Percentiles rank a stretch among this genome's conserved stretches.
phyloP scores from a whole-genome alignment of 2,329 filamentous ascomycete species.

The Chaetomiaceae sp. region DNA sequence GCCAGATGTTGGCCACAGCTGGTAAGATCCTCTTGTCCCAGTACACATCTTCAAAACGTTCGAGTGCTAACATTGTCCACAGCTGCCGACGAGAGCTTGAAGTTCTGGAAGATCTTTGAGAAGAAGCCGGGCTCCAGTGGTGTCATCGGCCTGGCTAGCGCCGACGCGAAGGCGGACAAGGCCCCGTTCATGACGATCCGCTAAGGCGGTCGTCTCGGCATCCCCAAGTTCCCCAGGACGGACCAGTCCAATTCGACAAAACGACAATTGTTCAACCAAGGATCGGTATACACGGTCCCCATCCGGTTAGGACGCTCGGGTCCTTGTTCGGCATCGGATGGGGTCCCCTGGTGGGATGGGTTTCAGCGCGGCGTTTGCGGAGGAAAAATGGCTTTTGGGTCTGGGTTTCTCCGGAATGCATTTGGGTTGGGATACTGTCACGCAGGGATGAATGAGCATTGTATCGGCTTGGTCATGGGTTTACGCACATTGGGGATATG shows the following conservation, averaged over 20 bases:
- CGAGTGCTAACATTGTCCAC: slow-evolving; percentile 19
- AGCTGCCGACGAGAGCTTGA: slow-evolving; percentile 93
- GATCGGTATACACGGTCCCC: slow-evolving; percentile 44
- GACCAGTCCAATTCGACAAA: slow-evolving; percentile 13
- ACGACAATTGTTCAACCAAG: slow-evolving; percentile 30
- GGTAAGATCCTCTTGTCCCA: slow-evolving; percentile 40
- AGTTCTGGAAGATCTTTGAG: slow-evolving; percentile 99
- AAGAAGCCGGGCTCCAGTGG: slow-evolving; percentile 80
- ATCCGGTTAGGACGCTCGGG: slow-evolving; percentile 34
- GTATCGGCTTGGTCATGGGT: slow-evolving; percentile 24
- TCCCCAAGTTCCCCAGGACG: slow-evolving; percentile 3
- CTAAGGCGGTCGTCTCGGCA: slow-evolving; percentile 40
- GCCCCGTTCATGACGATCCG: slow-evolving; percentile 94
- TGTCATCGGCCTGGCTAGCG: slow-evolving; percentile 59
- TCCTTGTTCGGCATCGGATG: slow-evolving; percentile 34
- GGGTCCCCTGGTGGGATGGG: slow-evolving; percentile 37
- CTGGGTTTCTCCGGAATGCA: slow-evolving; percentile 16
- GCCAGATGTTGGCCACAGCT: slow-evolving; percentile 95
- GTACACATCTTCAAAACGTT: not conserved
- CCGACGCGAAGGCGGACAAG: slow-evolving; percentile 76
- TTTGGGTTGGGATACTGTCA: slow-evolving; percentile 14
- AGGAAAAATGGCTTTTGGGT: slow-evolving; percentile 28
- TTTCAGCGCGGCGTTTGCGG: slow-evolving; percentile 54
- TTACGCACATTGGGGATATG: slow-evolving; percentile 12
- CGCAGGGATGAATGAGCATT: slow-evolving; percentile 21